Evolutionary conservation across 1,139 yeast genomes (phyloP).

Genomic region (Candida sojae): DNA sequence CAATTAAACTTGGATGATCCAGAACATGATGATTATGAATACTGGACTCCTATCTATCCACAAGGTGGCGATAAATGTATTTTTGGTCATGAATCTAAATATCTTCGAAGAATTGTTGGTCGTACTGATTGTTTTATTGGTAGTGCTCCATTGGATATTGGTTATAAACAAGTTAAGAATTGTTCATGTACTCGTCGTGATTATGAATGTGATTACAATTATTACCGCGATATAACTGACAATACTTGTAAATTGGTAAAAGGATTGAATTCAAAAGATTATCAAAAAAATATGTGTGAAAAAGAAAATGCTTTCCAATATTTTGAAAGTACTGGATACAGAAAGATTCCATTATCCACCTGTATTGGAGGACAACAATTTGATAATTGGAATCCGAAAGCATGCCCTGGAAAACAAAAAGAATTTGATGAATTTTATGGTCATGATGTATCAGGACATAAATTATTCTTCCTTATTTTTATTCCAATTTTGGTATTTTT

Average conservation of each 20-base stretch:
- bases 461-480: constrained; percentile 51
- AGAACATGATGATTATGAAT: constrained; percentile 72
- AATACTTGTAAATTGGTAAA: constrained; percentile 84
- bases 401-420: constrained; percentile 86
- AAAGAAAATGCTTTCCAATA: constrained; percentile 57
- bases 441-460: constrained; percentile 56
- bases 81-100: constrained; percentile 85
- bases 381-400: constrained; percentile 64
- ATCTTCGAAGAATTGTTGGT: constrained; percentile 68
- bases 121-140: constrained; percentile 79
- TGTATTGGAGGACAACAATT: constrained; percentile 50
- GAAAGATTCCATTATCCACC: constrained; percentile 47
- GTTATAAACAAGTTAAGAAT: constrained; percentile 58
- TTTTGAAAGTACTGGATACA: constrained; percentile 47
- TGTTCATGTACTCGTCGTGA: constrained; percentile 88
- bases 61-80: constrained; percentile 62
- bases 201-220: constrained; percentile 93
- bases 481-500: constrained; percentile 62
- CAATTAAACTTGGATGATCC: constrained; percentile 60
- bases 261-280: constrained; percentile 70
- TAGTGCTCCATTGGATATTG: constrained; percentile 65
- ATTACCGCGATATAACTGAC: constrained; percentile 57
- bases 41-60: constrained; percentile 81
- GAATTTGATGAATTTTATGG: constrained; percentile 64
- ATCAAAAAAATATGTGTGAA: constrained; percentile 59